A percentile compares a stretch with the other conserved stretches of the same genome.
Conservation (phyloP, 1,284 basidiomycete species). For the Phellopilus nigrolimitatus region DNA sequence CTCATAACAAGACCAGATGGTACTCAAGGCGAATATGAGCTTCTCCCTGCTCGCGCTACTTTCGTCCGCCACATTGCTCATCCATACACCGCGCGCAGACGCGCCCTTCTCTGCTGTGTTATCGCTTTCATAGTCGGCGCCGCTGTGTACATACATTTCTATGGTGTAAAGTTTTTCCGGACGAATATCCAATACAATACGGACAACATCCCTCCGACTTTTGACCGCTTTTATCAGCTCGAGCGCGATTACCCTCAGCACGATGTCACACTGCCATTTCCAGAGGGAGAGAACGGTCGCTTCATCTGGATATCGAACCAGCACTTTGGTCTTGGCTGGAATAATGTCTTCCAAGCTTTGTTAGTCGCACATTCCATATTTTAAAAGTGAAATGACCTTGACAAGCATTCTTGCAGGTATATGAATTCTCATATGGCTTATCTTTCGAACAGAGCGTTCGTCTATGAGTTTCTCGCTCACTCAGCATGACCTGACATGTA, state of each 20-base stretch:
- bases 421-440: constrained; percentile 20
- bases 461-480: background rate
- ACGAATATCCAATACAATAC: constrained; percentile 1
- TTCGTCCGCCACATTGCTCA: background rate
- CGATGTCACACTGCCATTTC: constrained; percentile 19
- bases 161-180: background rate
- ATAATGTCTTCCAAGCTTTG: constrained; percentile 9
- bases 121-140: constrained; percentile 4
- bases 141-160: background rate
- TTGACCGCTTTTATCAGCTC: constrained; percentile 10
- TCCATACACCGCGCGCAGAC: background rate
- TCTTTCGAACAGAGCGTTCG: constrained; percentile 21
- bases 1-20: background rate
- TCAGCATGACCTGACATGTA: background rate
- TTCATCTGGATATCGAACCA: constrained; percentile 20
- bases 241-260: constrained; percentile 22
- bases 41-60: background rate
- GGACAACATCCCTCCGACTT: constrained; percentile 4
- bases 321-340: constrained; percentile 14
- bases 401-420: background rate
- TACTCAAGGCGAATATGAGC: constrained; percentile 5
- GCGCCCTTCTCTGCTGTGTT: background rate
- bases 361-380: no score
- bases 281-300: constrained; percentile 21
- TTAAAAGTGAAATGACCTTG: background rate